Base-by-base conservation (phyloP, 1,284 basidiomycete genomes). In the Vanrija pseudolonga region DNA sequence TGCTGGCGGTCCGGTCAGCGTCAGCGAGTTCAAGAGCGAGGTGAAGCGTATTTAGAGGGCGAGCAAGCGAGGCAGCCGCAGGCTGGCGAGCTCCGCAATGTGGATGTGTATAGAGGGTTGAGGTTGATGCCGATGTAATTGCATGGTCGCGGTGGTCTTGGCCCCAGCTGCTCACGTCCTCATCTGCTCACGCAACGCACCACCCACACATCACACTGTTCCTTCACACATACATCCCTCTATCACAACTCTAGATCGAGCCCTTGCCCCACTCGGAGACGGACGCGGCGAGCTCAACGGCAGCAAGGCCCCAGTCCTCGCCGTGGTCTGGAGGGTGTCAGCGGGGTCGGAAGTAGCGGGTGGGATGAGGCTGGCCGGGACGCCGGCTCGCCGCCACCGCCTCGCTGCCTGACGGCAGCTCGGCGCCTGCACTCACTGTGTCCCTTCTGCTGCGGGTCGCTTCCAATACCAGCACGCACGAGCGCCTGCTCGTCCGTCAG, bases 401-500 rank as follows among this genome's bases (percentile, higher is more conserved):
- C 24, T 26, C 24, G 24, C 24, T n/a, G n/a, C 24, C 24, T 26
- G 32, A 9, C 12, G 32, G 9, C 32, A 15, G 32, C 32, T 14
- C 32, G 32, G 2, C n/a, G 19, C 3, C n/a, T 6, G 5, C 1
- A 72, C 75, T 72, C 64, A 77, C 75, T 77, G 57, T 77, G 75
- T 9, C 75, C 75, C 63, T 74, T 74, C 32, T 32, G 11, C 32
- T 32, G 9, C 9, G 32, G 32, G 56, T 66, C 70, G 14, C 62
- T 71, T 56, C 75, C 75, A 17, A 98, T 78, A 3, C 96, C 95
- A 17, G 93, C 90, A 56, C 95, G 80, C 68, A 93, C 88, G 66
- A 97, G 76, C 17, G 96, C 96, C 79, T 99, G 95, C 65, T 95
- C 89, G 58, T 98, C 95, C 45, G 81, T 90, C 60, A 98, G 82